Percentiles rank a stretch among this genome's conserved stretches.
phyloP scores from a whole-genome alignment of 129 eudicot genomes.

The Lactuca saligna region DNA sequence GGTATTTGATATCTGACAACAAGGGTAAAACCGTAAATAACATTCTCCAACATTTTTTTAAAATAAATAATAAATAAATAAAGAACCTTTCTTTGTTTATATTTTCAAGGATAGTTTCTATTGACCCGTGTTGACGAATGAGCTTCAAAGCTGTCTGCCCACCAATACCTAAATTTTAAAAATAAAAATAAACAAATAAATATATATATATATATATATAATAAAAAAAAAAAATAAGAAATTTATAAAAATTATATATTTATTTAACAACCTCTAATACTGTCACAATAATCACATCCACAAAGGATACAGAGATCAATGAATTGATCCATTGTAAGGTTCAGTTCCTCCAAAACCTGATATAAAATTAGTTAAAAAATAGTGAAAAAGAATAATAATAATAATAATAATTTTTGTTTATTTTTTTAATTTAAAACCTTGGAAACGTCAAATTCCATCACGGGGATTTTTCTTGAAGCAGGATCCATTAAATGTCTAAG shows the following conservation, averaged over 20 bases:
- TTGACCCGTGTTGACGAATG: conserved; percentile 89
- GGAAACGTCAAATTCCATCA: conserved; percentile 93
- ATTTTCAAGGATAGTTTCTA: conserved; percentile 84
- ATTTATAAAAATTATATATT: background rate
- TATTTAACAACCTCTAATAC: conserved; percentile 64
- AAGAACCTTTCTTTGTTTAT: conserved; percentile 82
- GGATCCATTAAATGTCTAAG: conserved; percentile 99
- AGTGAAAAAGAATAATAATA: conserved; percentile 2
- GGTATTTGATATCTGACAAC: conserved; percentile 76
- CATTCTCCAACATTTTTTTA: no score
- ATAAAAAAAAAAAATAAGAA: background rate
- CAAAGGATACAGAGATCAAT: conserved; percentile 95
- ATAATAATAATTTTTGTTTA: no score
- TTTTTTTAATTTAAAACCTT: conserved; percentile 49
- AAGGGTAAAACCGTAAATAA: background rate
- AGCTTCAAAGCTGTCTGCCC: conserved; percentile 92
- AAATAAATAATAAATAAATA: background rate
- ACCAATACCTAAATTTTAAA: conserved; percentile 69
- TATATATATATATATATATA: background rate
- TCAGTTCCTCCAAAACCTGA: conserved; percentile 88
- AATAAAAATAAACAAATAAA: no score
- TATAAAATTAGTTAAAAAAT: conserved; percentile 22
- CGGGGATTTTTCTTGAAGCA: conserved; percentile 82
- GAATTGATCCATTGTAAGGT: conserved; percentile 96
- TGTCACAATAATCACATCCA: conserved; percentile 98